Evolutionary conservation across 129 eudicot genomes (phyloP).

Genomic region (Pseudognaphalium luteoalbum): DNA sequence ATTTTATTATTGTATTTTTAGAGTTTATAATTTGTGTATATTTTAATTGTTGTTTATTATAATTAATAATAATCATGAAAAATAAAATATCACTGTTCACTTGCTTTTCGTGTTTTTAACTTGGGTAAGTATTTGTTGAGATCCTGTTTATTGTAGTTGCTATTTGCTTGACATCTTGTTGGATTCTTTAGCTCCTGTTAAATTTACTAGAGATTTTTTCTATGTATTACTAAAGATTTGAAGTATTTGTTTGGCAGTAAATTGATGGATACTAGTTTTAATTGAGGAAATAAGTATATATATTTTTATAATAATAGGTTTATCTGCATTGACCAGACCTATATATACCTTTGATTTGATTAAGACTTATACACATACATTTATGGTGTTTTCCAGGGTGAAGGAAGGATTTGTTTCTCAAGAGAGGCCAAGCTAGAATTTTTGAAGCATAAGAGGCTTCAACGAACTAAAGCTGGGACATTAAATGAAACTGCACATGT

Average conservation of each 20-base stretch:
- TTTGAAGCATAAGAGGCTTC: constrained; percentile 86
- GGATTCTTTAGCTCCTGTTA: neutral
- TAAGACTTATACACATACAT: neutral
- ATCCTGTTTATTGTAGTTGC: constrained; percentile 4
- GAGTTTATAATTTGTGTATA: neutral
- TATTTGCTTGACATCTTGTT: constrained; percentile 11
- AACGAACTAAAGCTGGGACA: constrained; percentile 53
- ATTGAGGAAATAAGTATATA: too few relatives aligned
- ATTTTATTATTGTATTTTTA: neutral
- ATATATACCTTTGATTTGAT: neutral
- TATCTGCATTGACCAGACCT: neutral
- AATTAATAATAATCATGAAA: too few relatives aligned
- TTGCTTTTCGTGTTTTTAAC: constrained; percentile 7
- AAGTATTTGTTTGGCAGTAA: constrained; percentile 19
- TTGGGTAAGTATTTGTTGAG: constrained; percentile 15
- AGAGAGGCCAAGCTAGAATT: constrained; percentile 80
- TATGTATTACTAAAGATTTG: too few relatives aligned
- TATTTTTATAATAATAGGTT: too few relatives aligned
- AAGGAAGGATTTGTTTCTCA: constrained; percentile 80
- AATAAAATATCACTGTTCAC: constrained; percentile 19
- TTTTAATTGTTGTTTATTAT: neutral
- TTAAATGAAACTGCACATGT: constrained; percentile 38
- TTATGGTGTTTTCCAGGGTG: constrained; percentile 56
- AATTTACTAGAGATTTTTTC: neutral
- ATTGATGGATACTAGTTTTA: neutral